Evolutionary conservation across 1,139 yeast species (phyloP), one percentile per base, ranked within the genome.

Genomic region (Tardiomyces blankii): DNA sequence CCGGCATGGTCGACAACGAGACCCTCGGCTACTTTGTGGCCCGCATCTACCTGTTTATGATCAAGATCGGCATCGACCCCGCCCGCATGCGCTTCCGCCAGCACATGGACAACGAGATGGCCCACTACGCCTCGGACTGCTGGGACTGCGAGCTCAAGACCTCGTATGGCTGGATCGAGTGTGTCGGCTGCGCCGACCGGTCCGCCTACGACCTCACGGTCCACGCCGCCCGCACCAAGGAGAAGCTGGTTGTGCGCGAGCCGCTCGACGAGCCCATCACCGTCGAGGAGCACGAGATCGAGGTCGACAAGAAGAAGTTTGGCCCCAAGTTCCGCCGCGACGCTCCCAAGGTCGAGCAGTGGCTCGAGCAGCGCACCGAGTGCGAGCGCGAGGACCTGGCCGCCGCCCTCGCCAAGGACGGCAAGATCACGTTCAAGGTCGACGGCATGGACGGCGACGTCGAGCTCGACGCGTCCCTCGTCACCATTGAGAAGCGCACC

Each of bases 141-240:
- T 93, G 99, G 99, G 99, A 93, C 72, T 96, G 96, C 54, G 99
- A 93, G 73, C 75, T 93, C 59, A 82, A 85, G 60, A 83, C 96
- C 40, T 85, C 96, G 38, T 93, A 86, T 63, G 97, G 99, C 57
- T 93, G 99, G 99, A 84, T 93, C 59, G 99, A 93, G 72, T 91
- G 98, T 80, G 97, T 91, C 62, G 99, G 99, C 57, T 91, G 98
- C 73, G 99, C 99, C 52, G 99, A 93, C 69, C 82, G 99, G 73
- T 86, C 96, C 44, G 99, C 99, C 41, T 93, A 88, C 65, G 99
- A 93, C 70, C 78, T 93, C 67, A 77, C 91, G 45, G 98, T 93
- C 48, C 99, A 93, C 64, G 70, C 97, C 44, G 93, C 94, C 48
- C 83, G 87, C 68, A 93, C 98, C 50, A 88, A 88, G 67, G 96